Percentiles rank a stretch among this genome's conserved stretches.
Evolutionary conservation across 2,329 filamentous ascomycete species (phyloP).

Genomic region (Parastagonospora nodorum): DNA sequence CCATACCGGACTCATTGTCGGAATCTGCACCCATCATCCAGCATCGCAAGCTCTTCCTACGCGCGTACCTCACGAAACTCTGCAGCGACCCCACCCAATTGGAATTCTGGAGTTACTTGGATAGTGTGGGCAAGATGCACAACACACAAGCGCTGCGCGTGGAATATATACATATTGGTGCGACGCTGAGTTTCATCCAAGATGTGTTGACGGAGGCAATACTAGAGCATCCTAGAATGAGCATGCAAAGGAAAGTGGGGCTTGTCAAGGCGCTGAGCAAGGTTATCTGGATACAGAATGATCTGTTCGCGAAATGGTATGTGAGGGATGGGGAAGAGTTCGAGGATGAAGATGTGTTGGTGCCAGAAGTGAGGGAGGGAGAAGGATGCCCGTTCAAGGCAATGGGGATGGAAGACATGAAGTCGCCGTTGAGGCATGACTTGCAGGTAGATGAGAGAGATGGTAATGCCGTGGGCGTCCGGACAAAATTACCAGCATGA

Average conservation of each 20-base stretch:
- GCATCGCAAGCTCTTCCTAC: constrained; percentile 75
- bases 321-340: constrained; percentile 70
- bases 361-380: constrained; percentile 40
- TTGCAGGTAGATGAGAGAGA: constrained; percentile 33
- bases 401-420: constrained; percentile 38
- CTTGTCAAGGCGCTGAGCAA: constrained; percentile 78
- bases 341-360: constrained; percentile 47
- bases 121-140: constrained; percentile 87
- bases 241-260: constrained; percentile 70
- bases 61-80: constrained; percentile 76
- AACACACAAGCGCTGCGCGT: constrained; percentile 78
- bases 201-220: constrained; percentile 79
- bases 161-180: constrained; percentile 80
- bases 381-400: constrained; percentile 44
- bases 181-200: constrained; percentile 74
- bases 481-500: too few relatives aligned
- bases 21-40: constrained; percentile 76
- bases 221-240: constrained; percentile 70
- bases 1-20: constrained; percentile 65
- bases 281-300: constrained; percentile 87
- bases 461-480: too few relatives aligned
- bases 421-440: constrained; percentile 36
- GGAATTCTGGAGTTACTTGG: constrained; percentile 82
- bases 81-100: constrained; percentile 75
- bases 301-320: constrained; percentile 84